Base-by-base conservation (phyloP, 1,284 basidiomycete genomes). In the Laetiporus sulphureus region DNA sequence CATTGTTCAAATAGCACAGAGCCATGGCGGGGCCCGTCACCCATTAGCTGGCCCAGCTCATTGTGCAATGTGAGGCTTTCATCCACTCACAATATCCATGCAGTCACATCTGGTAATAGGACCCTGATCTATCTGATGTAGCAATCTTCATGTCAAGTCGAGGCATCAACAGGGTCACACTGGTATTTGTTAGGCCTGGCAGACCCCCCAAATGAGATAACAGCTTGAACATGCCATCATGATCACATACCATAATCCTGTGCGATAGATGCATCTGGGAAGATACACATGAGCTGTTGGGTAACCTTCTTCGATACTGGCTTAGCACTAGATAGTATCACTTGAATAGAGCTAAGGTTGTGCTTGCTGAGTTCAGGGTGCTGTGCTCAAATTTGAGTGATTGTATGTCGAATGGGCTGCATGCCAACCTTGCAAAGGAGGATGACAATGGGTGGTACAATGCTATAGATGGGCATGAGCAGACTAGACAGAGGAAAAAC, bases 261-360 rank as follows among this genome's bases (percentile, higher is more conserved):
- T 5, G 79, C 80, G 36, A 86, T 73, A 30, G 69, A 64, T 1
- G 75, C 72, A 23, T 73, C 61, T 1, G 82, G 79, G 20, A 88
- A 60, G 27, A 80, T 56, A 23, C 68, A 62, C 40, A 72, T 64
- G 31, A 85, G 58, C 49, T 77, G 69, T 24, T 68, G 47, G 44
- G 72, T 77, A 21, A 86, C 66, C 52, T 85, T 84, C 18, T 70
- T 64, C 3, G 83, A 79, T 3, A 91, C 62, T 2, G 87, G 87
- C 0, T 87, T 87, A 0, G 85, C 88, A 22, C 86, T 83, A 24
- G 68, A 69, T 62, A 88, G 72, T 44, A 77, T 67, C 50, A 72
- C 63, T 45, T 76, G 67, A 38, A 91, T 60, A 41, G 68, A 62
- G 27, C 67, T 69, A 19, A 92, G 65, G 50, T 89, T 74, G 52